Conservation (phyloP, 495 filamentous ascomycete genomes). For the Neurospora hispaniola region DNA sequence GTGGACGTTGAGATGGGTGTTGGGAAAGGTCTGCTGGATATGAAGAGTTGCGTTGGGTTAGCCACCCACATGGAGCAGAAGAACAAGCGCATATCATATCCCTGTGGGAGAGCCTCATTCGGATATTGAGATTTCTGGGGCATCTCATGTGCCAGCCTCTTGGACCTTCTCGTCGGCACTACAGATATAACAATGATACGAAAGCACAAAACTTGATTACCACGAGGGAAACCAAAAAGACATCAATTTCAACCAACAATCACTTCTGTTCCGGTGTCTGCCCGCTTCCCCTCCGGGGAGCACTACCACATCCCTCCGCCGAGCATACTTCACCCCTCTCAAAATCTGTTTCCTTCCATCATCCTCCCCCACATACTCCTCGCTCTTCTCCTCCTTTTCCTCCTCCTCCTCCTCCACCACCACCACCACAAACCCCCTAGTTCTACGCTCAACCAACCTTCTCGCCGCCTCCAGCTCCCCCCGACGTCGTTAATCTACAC, state of each 20-base stretch:
- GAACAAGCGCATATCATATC: background rate
- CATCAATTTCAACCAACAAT: background rate
- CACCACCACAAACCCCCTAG: conserved; percentile 10
- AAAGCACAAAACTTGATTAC: background rate
- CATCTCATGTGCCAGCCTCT: background rate
- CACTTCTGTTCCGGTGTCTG: background rate
- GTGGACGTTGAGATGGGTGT: conserved; percentile 12
- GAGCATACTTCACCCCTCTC: conserved; percentile 8
- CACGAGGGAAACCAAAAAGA: background rate
- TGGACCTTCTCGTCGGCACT: background rate
- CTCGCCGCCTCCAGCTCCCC: conserved; percentile 10
- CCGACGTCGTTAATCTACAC: conserved; percentile 16
- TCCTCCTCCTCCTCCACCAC: too few species aligned
- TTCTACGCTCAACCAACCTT: conserved; percentile 14
- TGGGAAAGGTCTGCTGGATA: background rate
- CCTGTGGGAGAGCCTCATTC: background rate
- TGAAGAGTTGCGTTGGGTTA: background rate
- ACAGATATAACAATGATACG: background rate
- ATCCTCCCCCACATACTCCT: conserved; percentile 4
- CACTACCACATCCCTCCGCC: conserved; percentile 7
- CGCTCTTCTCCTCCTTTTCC: conserved; percentile 4
- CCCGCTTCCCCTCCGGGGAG: background rate
- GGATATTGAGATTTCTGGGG: background rate
- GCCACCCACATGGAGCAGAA: background rate
- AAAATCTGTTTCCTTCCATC: background rate